Evolutionary conservation across 2,329 filamentous ascomycete species (phyloP).

Genomic region (Cryphonectria carpinicola): DNA sequence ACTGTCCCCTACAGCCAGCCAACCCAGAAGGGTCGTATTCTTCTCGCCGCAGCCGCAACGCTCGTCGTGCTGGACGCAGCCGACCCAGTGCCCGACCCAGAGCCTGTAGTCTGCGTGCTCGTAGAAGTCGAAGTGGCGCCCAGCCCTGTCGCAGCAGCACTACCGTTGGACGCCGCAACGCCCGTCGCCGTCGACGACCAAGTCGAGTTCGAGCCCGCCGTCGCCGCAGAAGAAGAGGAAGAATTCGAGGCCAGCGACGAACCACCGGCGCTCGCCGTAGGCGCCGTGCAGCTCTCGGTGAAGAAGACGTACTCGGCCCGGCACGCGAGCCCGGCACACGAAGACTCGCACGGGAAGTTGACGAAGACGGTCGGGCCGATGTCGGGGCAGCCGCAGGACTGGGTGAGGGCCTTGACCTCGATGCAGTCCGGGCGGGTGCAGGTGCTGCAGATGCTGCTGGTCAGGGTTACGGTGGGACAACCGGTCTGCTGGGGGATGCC

Average conservation of each 20-base stretch:
- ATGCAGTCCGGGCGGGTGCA: slow-evolving; percentile 30
- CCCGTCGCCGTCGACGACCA: slow-evolving; percentile 7
- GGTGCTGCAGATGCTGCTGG: slow-evolving; percentile 28
- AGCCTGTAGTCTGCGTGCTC: not conserved
- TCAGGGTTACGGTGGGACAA: slow-evolving; percentile 32
- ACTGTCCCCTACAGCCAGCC: slow-evolving; percentile 5
- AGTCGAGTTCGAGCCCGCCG: slow-evolving; percentile 9
- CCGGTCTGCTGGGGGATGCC: not conserved
- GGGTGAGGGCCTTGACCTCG: slow-evolving; percentile 28
- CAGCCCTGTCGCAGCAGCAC: not conserved
- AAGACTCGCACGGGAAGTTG: slow-evolving; percentile 29
- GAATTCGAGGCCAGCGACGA: too few relatives aligned
- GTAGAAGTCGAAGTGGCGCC: slow-evolving; percentile 8
- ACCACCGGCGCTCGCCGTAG: not conserved
- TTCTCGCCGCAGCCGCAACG: slow-evolving; percentile 17
- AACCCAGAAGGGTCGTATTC: slow-evolving; percentile 22
- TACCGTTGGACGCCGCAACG: not conserved
- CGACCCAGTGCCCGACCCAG: slow-evolving; percentile 12
- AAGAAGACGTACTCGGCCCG: slow-evolving; percentile 26
- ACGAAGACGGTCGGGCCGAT: slow-evolving; percentile 26
- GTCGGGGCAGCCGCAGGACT: slow-evolving; percentile 30
- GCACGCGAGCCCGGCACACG: slow-evolving; percentile 30
- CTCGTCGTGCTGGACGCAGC: slow-evolving; percentile 17
- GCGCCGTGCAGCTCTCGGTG: slow-evolving; percentile 21
- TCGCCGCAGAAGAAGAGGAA: too few relatives aligned